Conservation (phyloP, 805 yeast genomes). For the Candida vaughaniae region DNA sequence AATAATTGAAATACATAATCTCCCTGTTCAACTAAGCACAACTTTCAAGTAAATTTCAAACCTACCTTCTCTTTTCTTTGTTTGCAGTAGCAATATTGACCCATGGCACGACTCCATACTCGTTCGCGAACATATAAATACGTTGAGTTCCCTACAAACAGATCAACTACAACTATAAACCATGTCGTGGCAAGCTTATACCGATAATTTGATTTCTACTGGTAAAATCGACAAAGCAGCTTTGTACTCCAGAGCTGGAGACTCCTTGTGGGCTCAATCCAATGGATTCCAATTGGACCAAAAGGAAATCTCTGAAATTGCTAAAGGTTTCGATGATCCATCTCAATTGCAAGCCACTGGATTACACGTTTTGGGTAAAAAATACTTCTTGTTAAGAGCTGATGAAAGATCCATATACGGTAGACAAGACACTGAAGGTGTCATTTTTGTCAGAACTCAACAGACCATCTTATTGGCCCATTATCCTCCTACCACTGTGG, state of each 20-base stretch:
- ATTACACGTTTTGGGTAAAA: slow-evolving; percentile 77
- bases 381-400: slow-evolving; percentile 84
- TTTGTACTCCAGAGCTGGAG: slow-evolving; percentile 91
- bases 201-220: slow-evolving; percentile 86
- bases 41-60: neutral
- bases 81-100: too few species aligned
- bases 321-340: slow-evolving; percentile 79
- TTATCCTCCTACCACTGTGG: slow-evolving; percentile 85
- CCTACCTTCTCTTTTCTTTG: too few species aligned
- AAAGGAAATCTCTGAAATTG: slow-evolving; percentile 71
- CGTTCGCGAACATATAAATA: too few species aligned
- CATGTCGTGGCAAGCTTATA: slow-evolving; percentile 71
- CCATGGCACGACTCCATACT: too few species aligned
- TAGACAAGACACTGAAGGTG: slow-evolving; percentile 83
- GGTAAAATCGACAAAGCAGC: slow-evolving; percentile 91
- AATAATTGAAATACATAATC: too few species aligned
- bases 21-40: too few species aligned
- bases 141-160: too few species aligned
- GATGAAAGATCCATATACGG: slow-evolving; percentile 95
- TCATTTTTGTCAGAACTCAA: slow-evolving; percentile 87
- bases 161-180: slow-evolving; percentile 1
- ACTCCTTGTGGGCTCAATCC: slow-evolving; percentile 89
- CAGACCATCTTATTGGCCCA: slow-evolving; percentile 94
- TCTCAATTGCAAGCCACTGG: slow-evolving; percentile 80
- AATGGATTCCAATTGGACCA: slow-evolving; percentile 63